These are phyloP conservation scores for Hypericum perforatum DNA, from an alignment of 345 rosid species.

Conservation along the genomic window DNA sequence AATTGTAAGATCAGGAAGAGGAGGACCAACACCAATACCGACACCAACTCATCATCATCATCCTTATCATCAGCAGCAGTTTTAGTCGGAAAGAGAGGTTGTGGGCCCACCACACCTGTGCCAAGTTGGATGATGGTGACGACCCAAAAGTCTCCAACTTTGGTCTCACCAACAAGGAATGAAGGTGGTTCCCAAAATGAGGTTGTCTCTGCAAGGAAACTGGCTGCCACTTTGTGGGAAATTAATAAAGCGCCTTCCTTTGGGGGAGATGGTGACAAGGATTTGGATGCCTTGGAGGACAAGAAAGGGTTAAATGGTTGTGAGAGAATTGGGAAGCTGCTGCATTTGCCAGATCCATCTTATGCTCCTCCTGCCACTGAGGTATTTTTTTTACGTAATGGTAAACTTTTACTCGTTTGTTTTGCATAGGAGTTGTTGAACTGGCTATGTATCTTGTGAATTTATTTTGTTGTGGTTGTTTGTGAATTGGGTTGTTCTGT, in stretches of 20 bases:
- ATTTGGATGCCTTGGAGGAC: slow-evolving; percentile 18
- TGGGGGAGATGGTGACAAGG: slow-evolving; percentile 5
- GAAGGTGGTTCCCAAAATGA: slow-evolving; percentile 23
- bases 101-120: slow-evolving; percentile 61
- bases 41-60: too few species aligned
- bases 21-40: slow-evolving; percentile 41
- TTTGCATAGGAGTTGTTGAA: background rate
- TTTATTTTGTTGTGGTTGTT: background rate
- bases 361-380: slow-evolving; percentile 41
- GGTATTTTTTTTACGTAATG: slow-evolving; percentile 22
- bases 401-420: background rate
- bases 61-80: slow-evolving; percentile 78
- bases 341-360: slow-evolving; percentile 46
- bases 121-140: slow-evolving; percentile 54
- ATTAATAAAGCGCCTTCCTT: slow-evolving; percentile 50
- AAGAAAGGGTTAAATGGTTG: slow-evolving; percentile 29
- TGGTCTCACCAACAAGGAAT: slow-evolving; percentile 2
- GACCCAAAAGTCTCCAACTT: slow-evolving; percentile 28
- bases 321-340: slow-evolving; percentile 21
- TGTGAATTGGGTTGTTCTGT: background rate
- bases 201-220: slow-evolving; percentile 65
- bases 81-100: slow-evolving; percentile 47
- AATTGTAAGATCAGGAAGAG: slow-evolving; percentile 69
- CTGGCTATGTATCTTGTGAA: background rate
- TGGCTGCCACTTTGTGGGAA: slow-evolving; percentile 88